These are phyloP conservation scores for Colletotrichum higginsianum DNA, from an alignment of 2,329 filamentous ascomycete genomes.

Conservation along the genomic window DNA sequence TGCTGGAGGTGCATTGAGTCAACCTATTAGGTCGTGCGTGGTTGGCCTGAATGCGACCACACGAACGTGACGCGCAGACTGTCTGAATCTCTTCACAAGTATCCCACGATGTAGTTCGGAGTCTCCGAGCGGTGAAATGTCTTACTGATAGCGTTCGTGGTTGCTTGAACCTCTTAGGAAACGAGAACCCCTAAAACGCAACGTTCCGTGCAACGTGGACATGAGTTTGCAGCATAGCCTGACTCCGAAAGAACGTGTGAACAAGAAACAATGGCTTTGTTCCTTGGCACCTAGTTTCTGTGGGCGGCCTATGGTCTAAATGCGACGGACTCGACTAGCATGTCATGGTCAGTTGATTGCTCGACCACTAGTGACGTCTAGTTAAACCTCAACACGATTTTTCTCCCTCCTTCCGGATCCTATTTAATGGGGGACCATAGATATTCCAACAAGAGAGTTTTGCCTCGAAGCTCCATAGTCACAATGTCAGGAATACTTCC, in stretches of 20 bases:
- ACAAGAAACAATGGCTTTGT: constrained; percentile 14
- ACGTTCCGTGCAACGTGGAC: constrained; percentile 23
- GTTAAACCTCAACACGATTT: not conserved
- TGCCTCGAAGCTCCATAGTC: constrained; percentile 8
- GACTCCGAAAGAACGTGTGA: constrained; percentile 11
- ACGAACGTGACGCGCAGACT: constrained; percentile 24
- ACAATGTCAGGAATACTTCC: constrained; percentile 3
- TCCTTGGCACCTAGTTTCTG: not conserved
- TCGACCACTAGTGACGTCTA: constrained; percentile 16
- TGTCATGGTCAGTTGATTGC: constrained; percentile 37
- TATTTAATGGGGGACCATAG: constrained; percentile 13
- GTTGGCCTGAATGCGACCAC: constrained; percentile 10
- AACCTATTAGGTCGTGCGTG: constrained; percentile 18
- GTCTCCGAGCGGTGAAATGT: too few species aligned
- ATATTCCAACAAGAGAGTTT: constrained; percentile 1
- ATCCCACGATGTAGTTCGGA: not conserved
- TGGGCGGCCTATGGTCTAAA: constrained; percentile 2
- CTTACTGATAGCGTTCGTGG: too few species aligned
- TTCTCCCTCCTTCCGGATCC: not conserved
- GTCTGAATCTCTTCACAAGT: constrained; percentile 1
- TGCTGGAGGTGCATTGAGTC: constrained; percentile 12
- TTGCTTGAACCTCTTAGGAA: not conserved
- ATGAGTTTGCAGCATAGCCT: too few species aligned
- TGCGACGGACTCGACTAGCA: constrained; percentile 25
- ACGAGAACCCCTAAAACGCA: not conserved